Evolutionary conservation across 257 asterid species (phyloP).

Genomic region (Solanum corneliomulleri): DNA sequence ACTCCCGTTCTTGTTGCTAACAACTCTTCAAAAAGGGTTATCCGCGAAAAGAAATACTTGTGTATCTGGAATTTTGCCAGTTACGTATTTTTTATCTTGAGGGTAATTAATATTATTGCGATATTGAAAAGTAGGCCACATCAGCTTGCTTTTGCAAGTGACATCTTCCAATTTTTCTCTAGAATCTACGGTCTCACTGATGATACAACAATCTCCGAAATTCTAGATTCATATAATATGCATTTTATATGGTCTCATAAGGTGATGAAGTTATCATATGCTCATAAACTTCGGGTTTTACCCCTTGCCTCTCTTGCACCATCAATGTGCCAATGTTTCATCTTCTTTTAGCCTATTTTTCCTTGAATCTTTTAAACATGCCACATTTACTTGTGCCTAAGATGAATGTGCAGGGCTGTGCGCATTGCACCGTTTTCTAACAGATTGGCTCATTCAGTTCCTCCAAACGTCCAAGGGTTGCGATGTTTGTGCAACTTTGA

Average conservation of each 20-base stretch:
- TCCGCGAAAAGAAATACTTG: neutral
- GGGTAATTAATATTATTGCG: neutral
- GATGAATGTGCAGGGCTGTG: slow-evolving; percentile 72
- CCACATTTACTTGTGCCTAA: neutral
- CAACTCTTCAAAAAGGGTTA: neutral
- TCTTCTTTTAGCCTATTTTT: neutral
- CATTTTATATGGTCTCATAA: neutral
- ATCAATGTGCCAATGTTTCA: neutral
- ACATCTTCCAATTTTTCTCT: neutral
- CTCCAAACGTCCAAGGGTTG: slow-evolving; percentile 71
- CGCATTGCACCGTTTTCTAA: slow-evolving; percentile 98
- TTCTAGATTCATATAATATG: neutral
- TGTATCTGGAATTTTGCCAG: neutral
- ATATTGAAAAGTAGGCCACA: neutral
- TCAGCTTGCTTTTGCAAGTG: neutral
- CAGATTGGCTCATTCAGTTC: slow-evolving; percentile 93
- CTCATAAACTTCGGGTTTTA: neutral
- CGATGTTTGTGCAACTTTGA: slow-evolving; percentile 95
- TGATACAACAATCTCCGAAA: neutral
- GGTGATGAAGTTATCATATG: neutral
- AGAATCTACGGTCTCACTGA: neutral
- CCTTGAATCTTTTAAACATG: neutral
- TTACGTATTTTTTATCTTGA: neutral
- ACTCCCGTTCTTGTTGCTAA: neutral
- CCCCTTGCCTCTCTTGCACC: neutral